Conservation (phyloP, 495 filamentous ascomycete species). For the Daldinia grandis region DNA sequence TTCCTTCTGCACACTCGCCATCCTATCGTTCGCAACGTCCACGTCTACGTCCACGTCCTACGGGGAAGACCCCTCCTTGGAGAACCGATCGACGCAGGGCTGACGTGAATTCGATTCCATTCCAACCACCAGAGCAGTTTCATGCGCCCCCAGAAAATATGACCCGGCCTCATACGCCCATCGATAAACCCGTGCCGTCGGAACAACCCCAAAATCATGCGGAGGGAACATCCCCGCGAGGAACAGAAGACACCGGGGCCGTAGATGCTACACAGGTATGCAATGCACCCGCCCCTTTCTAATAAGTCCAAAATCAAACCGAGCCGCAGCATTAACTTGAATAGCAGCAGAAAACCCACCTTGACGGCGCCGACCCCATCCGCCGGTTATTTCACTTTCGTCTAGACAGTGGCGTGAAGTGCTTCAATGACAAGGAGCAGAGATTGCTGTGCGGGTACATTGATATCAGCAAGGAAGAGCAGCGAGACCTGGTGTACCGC, state of each 20-base stretch:
- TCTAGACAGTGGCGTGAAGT: slow-evolving; percentile 1
- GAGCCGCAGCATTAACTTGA: too few species aligned
- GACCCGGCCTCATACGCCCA: too few species aligned
- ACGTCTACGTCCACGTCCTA: too few species aligned
- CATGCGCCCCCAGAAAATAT: neutral
- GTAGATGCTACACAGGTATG: too few species aligned
- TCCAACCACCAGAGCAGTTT: neutral
- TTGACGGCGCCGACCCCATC: neutral
- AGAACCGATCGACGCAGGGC: neutral
- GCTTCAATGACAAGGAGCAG: slow-evolving; percentile 8
- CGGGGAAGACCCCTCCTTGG: neutral
- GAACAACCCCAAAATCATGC: too few species aligned
- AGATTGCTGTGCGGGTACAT: slow-evolving; percentile 3
- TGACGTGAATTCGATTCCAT: neutral
- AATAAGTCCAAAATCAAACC: too few species aligned
- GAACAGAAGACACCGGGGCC: too few species aligned
- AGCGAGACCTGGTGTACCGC: slow-evolving; percentile 16
- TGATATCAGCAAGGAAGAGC: neutral
- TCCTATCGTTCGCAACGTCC: neutral
- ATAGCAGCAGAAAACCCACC: too few species aligned
- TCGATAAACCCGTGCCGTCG: too few species aligned
- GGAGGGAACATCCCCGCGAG: too few species aligned
- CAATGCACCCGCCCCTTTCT: too few species aligned
- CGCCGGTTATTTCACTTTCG: neutral
- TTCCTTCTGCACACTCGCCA: neutral